These are phyloP conservation scores for Extremus antarcticus DNA, from an alignment of 495 filamentous ascomycete genomes.

Conservation along the genomic window DNA sequence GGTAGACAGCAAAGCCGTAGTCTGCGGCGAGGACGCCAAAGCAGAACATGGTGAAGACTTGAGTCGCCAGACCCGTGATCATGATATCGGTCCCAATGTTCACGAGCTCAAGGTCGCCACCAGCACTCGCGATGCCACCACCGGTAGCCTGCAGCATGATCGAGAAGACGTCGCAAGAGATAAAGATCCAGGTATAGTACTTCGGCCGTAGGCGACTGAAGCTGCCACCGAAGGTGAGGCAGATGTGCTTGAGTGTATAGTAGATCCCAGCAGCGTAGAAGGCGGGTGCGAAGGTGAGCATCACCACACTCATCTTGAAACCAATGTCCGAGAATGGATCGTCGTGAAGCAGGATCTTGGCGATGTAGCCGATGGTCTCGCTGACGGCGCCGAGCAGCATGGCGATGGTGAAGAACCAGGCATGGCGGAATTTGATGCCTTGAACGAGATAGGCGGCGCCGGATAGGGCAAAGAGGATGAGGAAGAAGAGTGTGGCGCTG, in stretches of 20 bases:
- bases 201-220: slow-evolving; percentile 15
- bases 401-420: slow-evolving; percentile 20
- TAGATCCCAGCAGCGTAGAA: slow-evolving; percentile 52
- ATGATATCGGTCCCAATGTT: slow-evolving; percentile 27
- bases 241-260: slow-evolving; percentile 27
- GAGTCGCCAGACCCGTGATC: slow-evolving; percentile 36
- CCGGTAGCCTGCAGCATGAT: slow-evolving; percentile 22
- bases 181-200: slow-evolving; percentile 21
- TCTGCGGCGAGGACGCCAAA: slow-evolving; percentile 37
- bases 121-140: slow-evolving; percentile 17
- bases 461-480: slow-evolving; percentile 19
- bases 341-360: slow-evolving; percentile 12
- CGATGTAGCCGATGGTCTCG: slow-evolving; percentile 21
- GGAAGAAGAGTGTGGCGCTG: slow-evolving; percentile 16
- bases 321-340: slow-evolving; percentile 20
- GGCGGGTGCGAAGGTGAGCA: slow-evolving; percentile 47
- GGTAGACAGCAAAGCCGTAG: slow-evolving; percentile 29
- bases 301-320: slow-evolving; percentile 33
- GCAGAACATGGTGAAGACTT: slow-evolving; percentile 38
- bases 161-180: slow-evolving; percentile 19
- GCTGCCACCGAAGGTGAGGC: slow-evolving; percentile 13
- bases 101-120: not conserved
- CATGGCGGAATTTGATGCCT: slow-evolving; percentile 4
- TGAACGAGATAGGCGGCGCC: slow-evolving; percentile 10
- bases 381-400: slow-evolving; percentile 16